phyloP scores from a whole-genome alignment of 1,284 basidiomycete genomes.

The Retiboletus fuscus region DNA sequence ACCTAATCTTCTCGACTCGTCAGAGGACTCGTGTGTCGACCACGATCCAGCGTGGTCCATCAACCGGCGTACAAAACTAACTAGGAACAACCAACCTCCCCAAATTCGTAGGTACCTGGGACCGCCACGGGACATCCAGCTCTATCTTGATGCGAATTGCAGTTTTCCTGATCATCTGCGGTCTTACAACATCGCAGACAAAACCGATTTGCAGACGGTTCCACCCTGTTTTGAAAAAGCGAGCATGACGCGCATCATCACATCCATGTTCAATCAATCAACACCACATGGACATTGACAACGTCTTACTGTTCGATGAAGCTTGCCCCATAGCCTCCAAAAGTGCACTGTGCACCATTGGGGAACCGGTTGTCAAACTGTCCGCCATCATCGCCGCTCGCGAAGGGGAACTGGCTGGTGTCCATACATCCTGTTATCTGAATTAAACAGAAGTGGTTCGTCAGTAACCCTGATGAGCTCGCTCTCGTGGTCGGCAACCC shows the following conservation, averaged over 20 bases:
- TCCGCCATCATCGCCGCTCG: constrained; percentile 56
- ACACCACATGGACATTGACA: not conserved
- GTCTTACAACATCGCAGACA: constrained; percentile 61
- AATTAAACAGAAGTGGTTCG: not conserved
- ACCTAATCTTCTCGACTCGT: not conserved
- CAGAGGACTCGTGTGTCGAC: not conserved
- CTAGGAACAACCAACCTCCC: constrained; percentile 53
- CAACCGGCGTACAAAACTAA: constrained; percentile 27
- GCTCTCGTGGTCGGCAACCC: not conserved
- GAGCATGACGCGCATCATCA: not conserved
- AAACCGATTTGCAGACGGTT: constrained; percentile 60
- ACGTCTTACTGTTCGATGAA: constrained; percentile 61
- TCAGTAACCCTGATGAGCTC: not conserved
- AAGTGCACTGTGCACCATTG: constrained; percentile 64
- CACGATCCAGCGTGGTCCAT: constrained; percentile 32
- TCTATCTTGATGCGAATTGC: constrained; percentile 64
- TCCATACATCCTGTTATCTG: constrained; percentile 66
- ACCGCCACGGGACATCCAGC: constrained; percentile 57
- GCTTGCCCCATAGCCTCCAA: constrained; percentile 63
- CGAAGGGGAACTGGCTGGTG: constrained; percentile 53
- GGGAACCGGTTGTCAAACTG: constrained; percentile 65
- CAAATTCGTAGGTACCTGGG: constrained; percentile 60
- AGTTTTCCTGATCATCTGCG: constrained; percentile 59
- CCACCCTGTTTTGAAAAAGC: constrained; percentile 51
- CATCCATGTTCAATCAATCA: constrained; percentile 12